phyloP scores from a whole-genome alignment of 2,329 filamentous ascomycete species.

The Fusarium abutilonis region DNA sequence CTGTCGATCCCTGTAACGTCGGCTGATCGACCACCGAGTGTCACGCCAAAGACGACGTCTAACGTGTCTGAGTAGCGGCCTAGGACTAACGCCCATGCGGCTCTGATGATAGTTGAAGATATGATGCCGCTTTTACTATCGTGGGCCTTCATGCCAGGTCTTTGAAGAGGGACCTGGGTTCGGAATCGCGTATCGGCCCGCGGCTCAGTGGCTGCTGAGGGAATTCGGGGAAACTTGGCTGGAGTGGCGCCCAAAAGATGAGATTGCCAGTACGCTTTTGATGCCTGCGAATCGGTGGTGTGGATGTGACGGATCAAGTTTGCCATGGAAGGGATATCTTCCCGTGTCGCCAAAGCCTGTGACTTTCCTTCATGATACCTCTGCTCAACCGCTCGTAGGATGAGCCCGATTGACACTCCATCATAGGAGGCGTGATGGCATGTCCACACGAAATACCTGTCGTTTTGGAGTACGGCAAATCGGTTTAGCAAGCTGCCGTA shows the following conservation, averaged over 20 bases:
- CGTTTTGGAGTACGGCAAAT: no score
- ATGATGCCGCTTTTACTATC: not conserved
- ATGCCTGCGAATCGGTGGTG: conserved; percentile 45
- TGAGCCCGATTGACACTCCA: conserved; percentile 37
- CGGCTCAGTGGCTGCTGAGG: conserved; percentile 18
- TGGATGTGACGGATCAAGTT: not conserved
- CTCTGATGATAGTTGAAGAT: conserved; percentile 34
- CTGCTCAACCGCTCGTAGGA: not conserved
- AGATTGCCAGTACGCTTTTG: not conserved
- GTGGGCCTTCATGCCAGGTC: conserved; percentile 29
- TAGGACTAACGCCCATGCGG: conserved; percentile 62
- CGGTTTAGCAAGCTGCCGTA: conserved; percentile 45
- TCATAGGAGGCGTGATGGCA: conserved; percentile 61
- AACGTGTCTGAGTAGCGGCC: conserved; percentile 51
- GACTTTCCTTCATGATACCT: not conserved
- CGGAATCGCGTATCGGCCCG: conserved; percentile 54
- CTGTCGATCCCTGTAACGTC: conserved; percentile 33
- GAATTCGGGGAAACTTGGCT: not conserved
- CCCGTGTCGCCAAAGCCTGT: no score
- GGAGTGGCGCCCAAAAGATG: not conserved
- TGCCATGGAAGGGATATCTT: not conserved
- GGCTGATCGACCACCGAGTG: conserved; percentile 52
- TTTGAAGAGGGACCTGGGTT: conserved; percentile 48
- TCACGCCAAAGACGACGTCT: conserved; percentile 56
- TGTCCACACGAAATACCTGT: conserved; percentile 5